Evolutionary conservation across 306 rosid genomes (phyloP), one percentile per base, ranked within the genome.

Genomic region (Corylus heterophylla): DNA sequence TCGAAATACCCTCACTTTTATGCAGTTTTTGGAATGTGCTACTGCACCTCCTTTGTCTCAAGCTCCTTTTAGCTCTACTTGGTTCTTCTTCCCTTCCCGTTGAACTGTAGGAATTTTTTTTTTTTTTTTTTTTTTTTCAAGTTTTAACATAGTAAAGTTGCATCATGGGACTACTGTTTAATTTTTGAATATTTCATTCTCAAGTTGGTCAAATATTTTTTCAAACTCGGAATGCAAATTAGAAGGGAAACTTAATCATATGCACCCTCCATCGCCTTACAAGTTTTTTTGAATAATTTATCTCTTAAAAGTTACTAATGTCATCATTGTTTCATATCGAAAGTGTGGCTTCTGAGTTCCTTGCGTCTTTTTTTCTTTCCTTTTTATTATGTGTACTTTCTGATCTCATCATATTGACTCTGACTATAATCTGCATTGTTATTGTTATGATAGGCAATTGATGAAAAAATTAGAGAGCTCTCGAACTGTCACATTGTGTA

Each of bases 401-500:
- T 56, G 67, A 75, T 76, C 74, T 50, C 79, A 62, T 44, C 54
- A 31, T 79, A 8, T 66, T 73, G 22, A 16, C 55, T 69, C 55
- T 69, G 31, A 61, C 75, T 29, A 52, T 68, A 39, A 7, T 81
- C 75, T 72, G 76, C 51, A 18, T 76, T 25, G 18, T 31, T 2
- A 61, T 74, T 67, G 35, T 69, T 27, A 81, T 68, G 75, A 77
- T 81, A 95, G 99, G 99, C 99, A 17, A 95, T 95, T 77, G 99
- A 95, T 78, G 99, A 95, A 83, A 91, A 91, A 86, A 95, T 95
- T 80, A 87, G 93, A 82, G 99, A 91, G 88, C 90, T 95, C 86
- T 95, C 99, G 14, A 95, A 93, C 87, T 95, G 99, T 84, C 99
- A 95, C 86, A 84, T 87, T 74, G 98, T 95, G 74, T 89, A 95